Evolutionary conservation across 495 filamentous ascomycete species (phyloP).

Genomic region (Penicillium pulvis): DNA sequence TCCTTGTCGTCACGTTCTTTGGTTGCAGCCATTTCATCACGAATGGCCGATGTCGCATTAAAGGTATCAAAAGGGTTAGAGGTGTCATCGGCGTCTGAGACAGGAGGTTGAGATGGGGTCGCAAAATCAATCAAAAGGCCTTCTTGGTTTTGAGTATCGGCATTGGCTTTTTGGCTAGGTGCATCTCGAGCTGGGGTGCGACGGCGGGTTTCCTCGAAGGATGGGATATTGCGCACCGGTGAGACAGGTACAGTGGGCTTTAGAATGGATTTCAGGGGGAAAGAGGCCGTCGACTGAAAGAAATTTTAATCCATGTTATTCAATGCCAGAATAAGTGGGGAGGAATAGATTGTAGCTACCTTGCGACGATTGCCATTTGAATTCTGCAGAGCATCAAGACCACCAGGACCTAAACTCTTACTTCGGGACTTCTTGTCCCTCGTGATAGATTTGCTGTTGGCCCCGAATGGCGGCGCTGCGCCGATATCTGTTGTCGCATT

Average conservation of each 20-base stretch:
- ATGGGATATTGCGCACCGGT: conserved; percentile 60
- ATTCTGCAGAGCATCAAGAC: conserved; percentile 77
- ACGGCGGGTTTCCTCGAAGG: conserved; percentile 49
- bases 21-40: conserved; percentile 74
- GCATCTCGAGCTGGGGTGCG: conserved; percentile 39
- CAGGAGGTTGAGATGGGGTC: conserved; percentile 36
- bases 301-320: conserved; percentile 7
- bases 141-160: conserved; percentile 31
- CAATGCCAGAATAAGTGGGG: conserved; percentile 7
- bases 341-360: conserved; percentile 47
- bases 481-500: conserved; percentile 67
- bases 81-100: conserved; percentile 39
- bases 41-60: conserved; percentile 46
- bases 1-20: conserved; percentile 74
- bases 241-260: conserved; percentile 76
- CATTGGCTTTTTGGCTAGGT: conserved; percentile 24
- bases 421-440: conserved; percentile 79
- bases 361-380: conserved; percentile 79
- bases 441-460: conserved; percentile 36
- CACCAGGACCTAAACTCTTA: conserved; percentile 92
- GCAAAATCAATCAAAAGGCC: conserved; percentile 52
- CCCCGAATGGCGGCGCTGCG: conserved; percentile 31
- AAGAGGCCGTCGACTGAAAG: conserved; percentile 54
- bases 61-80: conserved; percentile 62
- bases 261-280: conserved; percentile 76